phyloP scores from a whole-genome alignment of 2,329 filamentous ascomycete species.

The Sordariomycetes sp. region DNA sequence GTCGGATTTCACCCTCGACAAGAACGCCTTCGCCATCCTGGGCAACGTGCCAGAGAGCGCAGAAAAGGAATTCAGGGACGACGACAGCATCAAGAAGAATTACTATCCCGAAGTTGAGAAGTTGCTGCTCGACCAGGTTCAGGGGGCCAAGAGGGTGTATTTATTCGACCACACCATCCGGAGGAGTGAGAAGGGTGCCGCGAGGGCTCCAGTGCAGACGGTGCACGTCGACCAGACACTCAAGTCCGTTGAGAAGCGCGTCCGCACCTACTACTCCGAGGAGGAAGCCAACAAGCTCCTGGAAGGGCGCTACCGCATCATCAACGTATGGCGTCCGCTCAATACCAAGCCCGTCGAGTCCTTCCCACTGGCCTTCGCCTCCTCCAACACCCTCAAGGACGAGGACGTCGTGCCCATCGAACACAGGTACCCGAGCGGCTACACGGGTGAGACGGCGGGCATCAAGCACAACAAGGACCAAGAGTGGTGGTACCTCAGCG shows the following conservation, averaged over 20 bases:
- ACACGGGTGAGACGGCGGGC: constrained; percentile 65
- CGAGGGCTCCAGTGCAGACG: constrained; percentile 58
- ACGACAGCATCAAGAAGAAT: constrained; percentile 55
- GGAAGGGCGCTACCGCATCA: constrained; percentile 63
- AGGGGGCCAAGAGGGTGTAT: constrained; percentile 56
- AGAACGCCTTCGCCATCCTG: constrained; percentile 65
- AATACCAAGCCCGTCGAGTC: constrained; percentile 52
- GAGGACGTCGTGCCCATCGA: constrained; percentile 63
- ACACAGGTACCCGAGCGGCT: constrained; percentile 56
- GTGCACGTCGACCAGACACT: constrained; percentile 82
- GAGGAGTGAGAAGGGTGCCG: constrained; percentile 46
- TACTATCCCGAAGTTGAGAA: constrained; percentile 83
- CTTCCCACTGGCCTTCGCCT: constrained; percentile 60
- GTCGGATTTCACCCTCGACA: constrained; percentile 55
- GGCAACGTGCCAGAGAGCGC: constrained; percentile 45
- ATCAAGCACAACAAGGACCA: constrained; percentile 54
- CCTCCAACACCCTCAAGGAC: constrained; percentile 50
- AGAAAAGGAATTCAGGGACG: constrained; percentile 55
- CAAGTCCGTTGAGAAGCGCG: constrained; percentile 54
- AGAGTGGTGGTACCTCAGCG: constrained; percentile 72
- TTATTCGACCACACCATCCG: constrained; percentile 88
- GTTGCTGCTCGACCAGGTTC: constrained; percentile 58
- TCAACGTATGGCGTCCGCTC: constrained; percentile 77
- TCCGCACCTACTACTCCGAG: constrained; percentile 54
- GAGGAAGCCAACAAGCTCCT: constrained; percentile 60